These are phyloP conservation scores for Cordyceps javanica DNA, from an alignment of 2,329 filamentous ascomycete genomes.

Conservation along the genomic window DNA sequence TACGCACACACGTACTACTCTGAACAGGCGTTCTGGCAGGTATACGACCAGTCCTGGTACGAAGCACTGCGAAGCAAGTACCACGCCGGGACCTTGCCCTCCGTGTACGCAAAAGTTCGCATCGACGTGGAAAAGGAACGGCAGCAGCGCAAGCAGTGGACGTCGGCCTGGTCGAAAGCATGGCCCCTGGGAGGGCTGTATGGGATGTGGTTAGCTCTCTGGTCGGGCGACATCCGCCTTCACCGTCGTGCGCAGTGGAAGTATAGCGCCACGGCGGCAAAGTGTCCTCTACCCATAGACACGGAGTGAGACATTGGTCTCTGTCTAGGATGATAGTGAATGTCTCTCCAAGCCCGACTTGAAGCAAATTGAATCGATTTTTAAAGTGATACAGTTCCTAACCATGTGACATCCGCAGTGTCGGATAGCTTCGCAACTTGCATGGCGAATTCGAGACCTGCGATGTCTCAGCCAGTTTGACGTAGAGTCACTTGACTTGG, in stretches of 20 bases:
- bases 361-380: background rate
- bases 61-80: slow-evolving; percentile 54
- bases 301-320: too few relatives aligned
- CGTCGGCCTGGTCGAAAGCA: slow-evolving; percentile 5
- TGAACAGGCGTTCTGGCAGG: slow-evolving; percentile 57
- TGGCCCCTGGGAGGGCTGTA: slow-evolving; percentile 20
- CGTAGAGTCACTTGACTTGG: background rate
- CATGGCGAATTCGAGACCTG: background rate
- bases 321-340: too few relatives aligned
- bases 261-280: background rate
- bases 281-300: too few relatives aligned
- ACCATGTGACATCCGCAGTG: too few relatives aligned
- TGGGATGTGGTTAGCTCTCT: slow-evolving; percentile 18
- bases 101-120: slow-evolving; percentile 61
- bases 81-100: slow-evolving; percentile 49
- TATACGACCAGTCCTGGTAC: slow-evolving; percentile 54
- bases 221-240: slow-evolving; percentile 15
- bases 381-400: too few relatives aligned
- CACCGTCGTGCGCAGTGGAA: background rate
- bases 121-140: slow-evolving; percentile 28
- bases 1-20: slow-evolving; percentile 76
- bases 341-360: background rate
- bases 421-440: too few relatives aligned
- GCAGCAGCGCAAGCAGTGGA: background rate
- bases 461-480: background rate